Evolutionary conservation across 306 rosid species (phyloP), one percentile per base, ranked within the genome.

Genomic region (Quercus agrifolia): DNA sequence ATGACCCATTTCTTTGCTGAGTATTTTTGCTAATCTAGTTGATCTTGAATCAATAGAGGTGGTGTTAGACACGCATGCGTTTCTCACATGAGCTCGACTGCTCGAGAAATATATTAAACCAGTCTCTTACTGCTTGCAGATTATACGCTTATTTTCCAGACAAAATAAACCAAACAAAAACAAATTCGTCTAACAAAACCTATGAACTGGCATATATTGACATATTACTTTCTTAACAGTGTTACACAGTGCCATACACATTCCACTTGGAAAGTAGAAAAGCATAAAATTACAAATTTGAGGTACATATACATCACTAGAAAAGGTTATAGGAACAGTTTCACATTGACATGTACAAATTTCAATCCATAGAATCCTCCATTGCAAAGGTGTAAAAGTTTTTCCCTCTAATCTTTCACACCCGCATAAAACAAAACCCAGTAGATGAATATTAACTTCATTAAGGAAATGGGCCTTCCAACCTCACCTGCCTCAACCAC

Each of bases 361-460:
- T 80, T 55, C 78, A 77, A 15, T 74, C 70, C 81, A 67, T 64
- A 82, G 27, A 81, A 66, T 74, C 86, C 81, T 75, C 70, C 52
- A 30, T n/a, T 23, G 8, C 31, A 66, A 10, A 27, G 63, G 57
- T 71, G 64, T 25, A 58, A 56, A 77, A 79, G 75, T 41, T 57
- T 79, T 80, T 74, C 17, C 75, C 74, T 55, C 85, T 77, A 54
- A 70, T 61, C 69, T 81, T 80, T 64, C 85, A 79, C 78, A 79
- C 71, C 74, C 52, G 70, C 75, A 70, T 33, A 23, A 35, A 84
- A 75, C 83, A 59, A 51, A 77, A 31, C 56, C 52, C 68, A 41
- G 64, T 35, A 44, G 44, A 82, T 64, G 33, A 31, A 28, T 61
- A 71, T 54, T 17, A 30, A 46, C 38, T 77, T 76, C 67, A 77